Evolutionary conservation across 2,329 filamentous ascomycete genomes (phyloP).

Genomic region (Botrytis pseudocinerea): DNA sequence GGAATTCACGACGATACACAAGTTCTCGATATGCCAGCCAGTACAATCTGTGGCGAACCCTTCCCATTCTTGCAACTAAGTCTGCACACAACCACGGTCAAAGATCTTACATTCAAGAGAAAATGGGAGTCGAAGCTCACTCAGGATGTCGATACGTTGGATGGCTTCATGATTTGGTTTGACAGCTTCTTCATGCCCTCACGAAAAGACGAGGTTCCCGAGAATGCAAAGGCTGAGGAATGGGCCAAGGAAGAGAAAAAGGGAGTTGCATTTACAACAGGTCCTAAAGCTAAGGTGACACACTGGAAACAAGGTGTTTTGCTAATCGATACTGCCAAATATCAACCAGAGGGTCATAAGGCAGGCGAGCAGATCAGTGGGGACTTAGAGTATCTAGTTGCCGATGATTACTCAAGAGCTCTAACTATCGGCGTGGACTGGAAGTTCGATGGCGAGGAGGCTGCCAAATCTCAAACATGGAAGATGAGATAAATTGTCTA

Average conservation of each 20-base stretch:
- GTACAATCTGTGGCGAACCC: slow-evolving; percentile 59
- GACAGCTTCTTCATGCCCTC: slow-evolving; percentile 84
- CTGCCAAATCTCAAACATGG: slow-evolving; percentile 37
- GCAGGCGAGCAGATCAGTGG: slow-evolving; percentile 63
- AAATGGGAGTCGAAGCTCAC: slow-evolving; percentile 64
- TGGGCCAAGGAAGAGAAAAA: slow-evolving; percentile 59
- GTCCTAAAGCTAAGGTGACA: slow-evolving; percentile 72
- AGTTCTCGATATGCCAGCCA: slow-evolving; percentile 67
- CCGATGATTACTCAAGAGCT: slow-evolving; percentile 67
- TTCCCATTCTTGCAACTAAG: slow-evolving; percentile 73
- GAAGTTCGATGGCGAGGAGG: slow-evolving; percentile 42
- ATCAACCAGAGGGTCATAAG: slow-evolving; percentile 49
- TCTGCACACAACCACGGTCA: slow-evolving; percentile 68
- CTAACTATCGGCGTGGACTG: slow-evolving; percentile 66
- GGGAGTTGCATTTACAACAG: slow-evolving; percentile 84
- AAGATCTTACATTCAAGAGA: slow-evolving; percentile 75
- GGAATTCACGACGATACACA: slow-evolving; percentile 81
- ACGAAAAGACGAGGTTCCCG: slow-evolving; percentile 49
- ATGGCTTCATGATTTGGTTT: slow-evolving; percentile 91
- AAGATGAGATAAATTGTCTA: slow-evolving; percentile 37
- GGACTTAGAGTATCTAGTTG: slow-evolving; percentile 68
- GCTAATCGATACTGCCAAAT: slow-evolving; percentile 58
- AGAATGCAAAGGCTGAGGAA: slow-evolving; percentile 58
- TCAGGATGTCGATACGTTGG: slow-evolving; percentile 66
- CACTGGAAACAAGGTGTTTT: slow-evolving; percentile 90